These are phyloP conservation scores for Colletotrichum sp. DNA, from an alignment of 2,329 filamentous ascomycete species.

Conservation along the genomic window DNA sequence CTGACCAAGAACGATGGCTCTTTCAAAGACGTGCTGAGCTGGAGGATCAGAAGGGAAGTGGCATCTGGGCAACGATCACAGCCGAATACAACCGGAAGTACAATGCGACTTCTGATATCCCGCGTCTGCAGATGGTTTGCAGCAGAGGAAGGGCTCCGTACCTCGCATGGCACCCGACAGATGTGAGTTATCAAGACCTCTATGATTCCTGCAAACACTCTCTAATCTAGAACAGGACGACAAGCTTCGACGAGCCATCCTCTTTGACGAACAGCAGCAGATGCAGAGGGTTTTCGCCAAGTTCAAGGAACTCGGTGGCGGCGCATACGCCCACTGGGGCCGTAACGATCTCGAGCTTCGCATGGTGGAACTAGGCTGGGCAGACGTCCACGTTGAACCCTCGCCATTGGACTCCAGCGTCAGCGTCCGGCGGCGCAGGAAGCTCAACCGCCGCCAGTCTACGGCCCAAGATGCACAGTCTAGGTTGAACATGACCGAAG, in stretches of 20 bases:
- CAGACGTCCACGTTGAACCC: constrained; percentile 41
- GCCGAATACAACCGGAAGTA: constrained; percentile 42
- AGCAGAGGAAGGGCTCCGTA: constrained; percentile 55
- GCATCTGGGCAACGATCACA: constrained; percentile 63
- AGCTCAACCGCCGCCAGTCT: constrained; percentile 32
- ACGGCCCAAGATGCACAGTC: constrained; percentile 8
- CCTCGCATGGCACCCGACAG: constrained; percentile 50
- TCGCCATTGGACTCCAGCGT: constrained; percentile 38
- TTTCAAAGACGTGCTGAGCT: constrained; percentile 52
- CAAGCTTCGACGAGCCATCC: constrained; percentile 27
- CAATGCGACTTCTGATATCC: constrained; percentile 44
- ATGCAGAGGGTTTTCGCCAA: constrained; percentile 46
- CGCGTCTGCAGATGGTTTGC: constrained; percentile 62
- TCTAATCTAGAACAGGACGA: constrained; percentile 43
- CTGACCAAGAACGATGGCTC: constrained; percentile 53
- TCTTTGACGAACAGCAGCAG: background rate
- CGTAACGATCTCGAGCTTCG: constrained; percentile 54
- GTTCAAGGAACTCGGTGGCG: constrained; percentile 56
- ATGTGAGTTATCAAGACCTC: constrained; percentile 45
- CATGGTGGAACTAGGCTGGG: constrained; percentile 51
- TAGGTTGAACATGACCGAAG: constrained; percentile 12
- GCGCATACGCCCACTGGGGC: constrained; percentile 53
- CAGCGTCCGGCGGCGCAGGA: constrained; percentile 44
- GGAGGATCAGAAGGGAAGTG: constrained; percentile 52
- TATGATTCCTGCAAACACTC: background rate